Base-by-base conservation (phyloP, 192 early-diverging fungal genomes). In the Fimicolochytrium jonesii region DNA sequence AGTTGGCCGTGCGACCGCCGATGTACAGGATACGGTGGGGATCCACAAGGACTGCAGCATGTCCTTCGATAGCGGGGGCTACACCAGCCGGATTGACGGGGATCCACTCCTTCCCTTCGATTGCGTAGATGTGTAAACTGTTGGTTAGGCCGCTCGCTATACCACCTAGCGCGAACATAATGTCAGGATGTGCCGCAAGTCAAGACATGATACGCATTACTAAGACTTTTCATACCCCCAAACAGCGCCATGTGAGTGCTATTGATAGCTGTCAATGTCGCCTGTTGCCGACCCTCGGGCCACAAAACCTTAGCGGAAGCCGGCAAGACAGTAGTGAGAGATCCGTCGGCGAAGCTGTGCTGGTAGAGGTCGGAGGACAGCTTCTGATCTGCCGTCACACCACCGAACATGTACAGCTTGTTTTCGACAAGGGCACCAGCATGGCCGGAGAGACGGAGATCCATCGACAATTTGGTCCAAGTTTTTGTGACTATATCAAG, bases 201-300 rank as follows among this genome's bases (percentile, higher is more conserved):
- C 0, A 20, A 15, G 1, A 20, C 15, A 42, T 42, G 41, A 42
- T 1, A n/a, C 41, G 15, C 41, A 20, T 18, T 0, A 20, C 15
- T 18, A 1, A 42, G 20, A 42, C 15, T 18, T 42, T n/a, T n/a
- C 37, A 17, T 22, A 37, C 54, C 54, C 17, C 54, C 54, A 22
- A 56, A 56, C 0, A 56, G 28, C n/a, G 37, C 37, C n/a, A 56
- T 56, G 28, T 41, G 54, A 34, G 54, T 39, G 17, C 35, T 35
- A 10, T 41, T 41, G 54, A 35, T 56, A 22, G 54, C 29, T 13
- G 33, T 56, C 4, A 56, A 35, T 6, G 34, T 35, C 32, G 54
- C 54, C 18, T 37, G n/a, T 3, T 56, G 34, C 28, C 37, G 33
- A n/a, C 33, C 54, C 7, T 37, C 54, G 0, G 54, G 54, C 54